phyloP scores from a whole-genome alignment of 2,329 filamentous ascomycete genomes.

The Fusarium luffae region DNA sequence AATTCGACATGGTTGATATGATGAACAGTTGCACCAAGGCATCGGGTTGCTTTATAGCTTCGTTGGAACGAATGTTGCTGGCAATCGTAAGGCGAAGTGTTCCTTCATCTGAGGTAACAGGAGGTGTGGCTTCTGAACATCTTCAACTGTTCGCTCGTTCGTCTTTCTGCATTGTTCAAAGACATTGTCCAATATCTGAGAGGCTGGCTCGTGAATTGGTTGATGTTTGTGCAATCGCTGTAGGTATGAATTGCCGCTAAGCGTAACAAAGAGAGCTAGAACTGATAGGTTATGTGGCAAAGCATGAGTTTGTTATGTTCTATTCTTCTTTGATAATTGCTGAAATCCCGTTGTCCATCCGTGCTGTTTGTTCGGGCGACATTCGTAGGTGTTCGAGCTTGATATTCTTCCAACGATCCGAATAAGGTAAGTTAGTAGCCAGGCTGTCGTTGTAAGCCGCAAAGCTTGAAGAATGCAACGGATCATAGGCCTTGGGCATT shows the following conservation, averaged over 20 bases:
- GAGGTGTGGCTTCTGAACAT: not conserved
- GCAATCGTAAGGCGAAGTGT: not conserved
- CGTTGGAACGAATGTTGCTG: not conserved
- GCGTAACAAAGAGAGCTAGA: not conserved
- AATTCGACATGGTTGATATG: not conserved
- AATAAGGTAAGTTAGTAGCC: not conserved
- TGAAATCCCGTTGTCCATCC: slow-evolving; percentile 10
- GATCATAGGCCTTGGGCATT: not conserved
- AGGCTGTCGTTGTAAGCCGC: slow-evolving; percentile 7
- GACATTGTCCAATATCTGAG: not conserved
- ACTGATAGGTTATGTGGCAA: slow-evolving; percentile 2
- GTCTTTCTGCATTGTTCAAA: not conserved
- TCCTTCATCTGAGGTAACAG: not conserved
- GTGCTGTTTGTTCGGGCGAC: not conserved
- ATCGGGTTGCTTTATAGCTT: slow-evolving; percentile 4
- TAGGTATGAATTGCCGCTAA: not conserved
- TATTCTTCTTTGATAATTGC: slow-evolving; percentile 9
- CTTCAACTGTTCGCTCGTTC: not conserved
- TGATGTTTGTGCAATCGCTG: not conserved
- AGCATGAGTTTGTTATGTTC: slow-evolving; percentile 1
- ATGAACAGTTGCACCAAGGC: not conserved
- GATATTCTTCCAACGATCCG: slow-evolving; percentile 1
- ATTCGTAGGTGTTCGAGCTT: not conserved
- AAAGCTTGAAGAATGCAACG: not conserved
- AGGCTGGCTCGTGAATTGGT: not conserved